These are phyloP conservation scores for Boletus tomentosulus DNA, from an alignment of 768 basidiomycete genomes.

Conservation along the genomic window DNA sequence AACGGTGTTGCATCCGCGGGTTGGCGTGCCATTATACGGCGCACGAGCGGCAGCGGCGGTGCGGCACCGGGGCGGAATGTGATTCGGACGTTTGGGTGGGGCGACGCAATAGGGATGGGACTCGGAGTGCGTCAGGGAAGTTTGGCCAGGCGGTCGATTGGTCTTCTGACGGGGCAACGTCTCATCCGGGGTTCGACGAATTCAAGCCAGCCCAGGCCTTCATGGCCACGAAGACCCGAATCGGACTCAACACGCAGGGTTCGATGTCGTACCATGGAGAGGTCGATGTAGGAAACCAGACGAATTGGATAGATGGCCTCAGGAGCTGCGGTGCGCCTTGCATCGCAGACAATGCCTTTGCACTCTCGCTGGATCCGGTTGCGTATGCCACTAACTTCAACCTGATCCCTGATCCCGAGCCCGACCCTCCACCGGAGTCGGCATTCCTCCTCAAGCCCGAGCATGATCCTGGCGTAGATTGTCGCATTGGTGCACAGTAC, in stretches of 20 bases:
- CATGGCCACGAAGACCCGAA: neutral
- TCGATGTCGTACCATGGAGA: neutral
- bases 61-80: too few species aligned
- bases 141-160: neutral
- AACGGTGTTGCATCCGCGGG: conserved; percentile 57
- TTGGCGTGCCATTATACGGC: conserved; percentile 61
- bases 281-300: neutral
- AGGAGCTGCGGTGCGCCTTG: neutral
- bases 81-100: too few species aligned
- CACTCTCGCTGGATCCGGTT: neutral
- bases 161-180: neutral
- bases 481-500: neutral
- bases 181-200: neutral
- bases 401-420: neutral
- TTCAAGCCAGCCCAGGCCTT: neutral
- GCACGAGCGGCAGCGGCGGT: neutral
- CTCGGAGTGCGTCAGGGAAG: neutral
- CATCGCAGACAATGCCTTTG: neutral
- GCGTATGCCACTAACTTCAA: too few species aligned
- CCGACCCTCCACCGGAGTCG: too few species aligned
- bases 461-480: neutral
- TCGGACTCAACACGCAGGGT: neutral
- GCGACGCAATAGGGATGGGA: neutral
- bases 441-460: too few species aligned
- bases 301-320: neutral